Conservation (phyloP, 371 early-diverging fungal species). For the Syncephalastrum racemosum region DNA sequence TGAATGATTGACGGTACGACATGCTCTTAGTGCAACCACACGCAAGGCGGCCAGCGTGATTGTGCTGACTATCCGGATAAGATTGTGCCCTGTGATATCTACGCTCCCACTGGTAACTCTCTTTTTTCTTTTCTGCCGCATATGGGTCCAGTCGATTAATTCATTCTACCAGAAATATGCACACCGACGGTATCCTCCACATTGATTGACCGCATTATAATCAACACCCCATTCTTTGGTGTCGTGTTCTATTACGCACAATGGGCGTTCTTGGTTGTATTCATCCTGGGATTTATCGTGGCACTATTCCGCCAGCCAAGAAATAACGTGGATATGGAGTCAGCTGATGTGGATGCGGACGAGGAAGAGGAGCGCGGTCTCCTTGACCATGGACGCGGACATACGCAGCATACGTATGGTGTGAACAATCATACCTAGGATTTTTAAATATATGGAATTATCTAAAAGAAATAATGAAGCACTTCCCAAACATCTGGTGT, state of each 20-base stretch:
- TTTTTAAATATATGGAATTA: no score
- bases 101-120: slow-evolving; percentile 51
- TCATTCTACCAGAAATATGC: slow-evolving; percentile 42
- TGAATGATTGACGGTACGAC: not conserved
- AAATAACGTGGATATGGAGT: slow-evolving; percentile 26
- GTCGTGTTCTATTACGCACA: slow-evolving; percentile 56
- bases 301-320: slow-evolving; percentile 33
- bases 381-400: slow-evolving; percentile 1
- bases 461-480: no score
- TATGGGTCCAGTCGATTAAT: not conserved
- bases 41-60: slow-evolving; percentile 39
- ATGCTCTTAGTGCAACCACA: slow-evolving; percentile 55
- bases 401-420: no score
- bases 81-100: slow-evolving; percentile 63
- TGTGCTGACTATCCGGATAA: slow-evolving; percentile 50
- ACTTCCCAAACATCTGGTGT: no score
- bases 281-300: slow-evolving; percentile 40
- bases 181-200: slow-evolving; percentile 64
- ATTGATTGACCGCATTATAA: slow-evolving; percentile 51
- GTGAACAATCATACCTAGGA: no score
- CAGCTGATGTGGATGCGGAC: slow-evolving; percentile 20
- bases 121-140: not conserved
- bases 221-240: slow-evolving; percentile 58
- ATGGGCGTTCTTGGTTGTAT: slow-evolving; percentile 53
- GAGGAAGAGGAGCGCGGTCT: slow-evolving; percentile 19